Evolutionary conservation across 73 alveolate genomes (phyloP).

Genomic region (Paramecium sexaurelia): DNA sequence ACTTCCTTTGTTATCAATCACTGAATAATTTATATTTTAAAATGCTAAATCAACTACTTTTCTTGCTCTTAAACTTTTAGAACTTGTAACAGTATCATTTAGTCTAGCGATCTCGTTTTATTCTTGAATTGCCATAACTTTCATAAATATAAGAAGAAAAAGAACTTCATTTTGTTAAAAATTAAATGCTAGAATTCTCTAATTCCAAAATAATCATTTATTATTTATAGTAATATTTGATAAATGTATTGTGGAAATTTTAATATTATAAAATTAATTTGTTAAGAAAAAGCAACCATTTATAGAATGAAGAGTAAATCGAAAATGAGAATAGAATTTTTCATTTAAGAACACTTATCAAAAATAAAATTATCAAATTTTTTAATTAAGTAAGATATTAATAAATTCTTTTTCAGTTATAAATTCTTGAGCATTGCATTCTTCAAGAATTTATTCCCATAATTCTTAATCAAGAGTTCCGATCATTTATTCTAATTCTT

Average conservation of each 20-base stretch:
- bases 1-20: background rate
- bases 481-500: constrained; percentile 20
- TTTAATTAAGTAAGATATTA: constrained; percentile 25
- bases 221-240: too few relatives aligned
- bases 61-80: background rate
- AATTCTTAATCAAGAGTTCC: constrained; percentile 20
- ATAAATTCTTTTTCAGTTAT: constrained; percentile 53
- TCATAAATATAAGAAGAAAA: background rate
- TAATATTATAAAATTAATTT: too few relatives aligned
- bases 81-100: background rate
- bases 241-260: too few relatives aligned
- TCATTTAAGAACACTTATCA: background rate
- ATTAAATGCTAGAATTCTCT: constrained; percentile 1
- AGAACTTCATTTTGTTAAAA: background rate
- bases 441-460: constrained; percentile 59
- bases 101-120: background rate
- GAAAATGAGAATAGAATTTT: too few relatives aligned
- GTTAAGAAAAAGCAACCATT: background rate
- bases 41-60: constrained; percentile 53
- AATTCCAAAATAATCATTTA: background rate
- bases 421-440: constrained; percentile 44
- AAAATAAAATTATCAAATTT: background rate
- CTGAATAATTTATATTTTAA: constrained; percentile 42
- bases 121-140: background rate
- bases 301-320: too few relatives aligned